Evolutionary conservation across 1,139 yeast species (phyloP).

Genomic region (Zygotorulaspora mrakii): DNA sequence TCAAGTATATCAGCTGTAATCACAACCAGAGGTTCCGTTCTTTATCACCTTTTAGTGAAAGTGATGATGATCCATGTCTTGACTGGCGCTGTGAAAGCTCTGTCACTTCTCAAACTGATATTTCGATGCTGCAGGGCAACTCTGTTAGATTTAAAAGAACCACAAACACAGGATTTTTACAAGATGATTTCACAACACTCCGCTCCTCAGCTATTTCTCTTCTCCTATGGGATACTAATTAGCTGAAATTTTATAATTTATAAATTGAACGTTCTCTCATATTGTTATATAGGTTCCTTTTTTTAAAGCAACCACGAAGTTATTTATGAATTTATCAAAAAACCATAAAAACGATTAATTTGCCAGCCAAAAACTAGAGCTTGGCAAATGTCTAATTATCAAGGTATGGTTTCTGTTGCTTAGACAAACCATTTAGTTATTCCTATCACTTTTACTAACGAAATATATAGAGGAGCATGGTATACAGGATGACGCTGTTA

Average conservation of each 20-base stretch:
- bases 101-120: constrained; percentile 1
- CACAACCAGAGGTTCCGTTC: too few species aligned
- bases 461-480: constrained; percentile 23
- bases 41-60: too few species aligned
- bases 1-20: too few species aligned
- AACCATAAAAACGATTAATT: not conserved
- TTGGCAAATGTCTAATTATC: constrained; percentile 24
- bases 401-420: constrained; percentile 20
- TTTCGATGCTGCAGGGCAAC: constrained; percentile 1
- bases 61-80: not conserved
- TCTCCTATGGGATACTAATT: constrained; percentile 4
- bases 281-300: too few species aligned
- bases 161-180: not conserved
- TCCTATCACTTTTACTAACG: constrained; percentile 9
- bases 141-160: constrained; percentile 1
- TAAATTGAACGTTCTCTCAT: too few species aligned
- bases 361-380: not conserved
- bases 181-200: not conserved
- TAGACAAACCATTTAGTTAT: too few species aligned
- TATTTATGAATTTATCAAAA: not conserved
- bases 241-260: too few species aligned
- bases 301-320: not conserved
- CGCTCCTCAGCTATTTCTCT: constrained; percentile 5
- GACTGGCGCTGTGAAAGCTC: constrained; percentile 2
- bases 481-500: constrained; percentile 9